Conservation (phyloP, 2,329 filamentous ascomycete genomes). For the Alternaria sp. region DNA sequence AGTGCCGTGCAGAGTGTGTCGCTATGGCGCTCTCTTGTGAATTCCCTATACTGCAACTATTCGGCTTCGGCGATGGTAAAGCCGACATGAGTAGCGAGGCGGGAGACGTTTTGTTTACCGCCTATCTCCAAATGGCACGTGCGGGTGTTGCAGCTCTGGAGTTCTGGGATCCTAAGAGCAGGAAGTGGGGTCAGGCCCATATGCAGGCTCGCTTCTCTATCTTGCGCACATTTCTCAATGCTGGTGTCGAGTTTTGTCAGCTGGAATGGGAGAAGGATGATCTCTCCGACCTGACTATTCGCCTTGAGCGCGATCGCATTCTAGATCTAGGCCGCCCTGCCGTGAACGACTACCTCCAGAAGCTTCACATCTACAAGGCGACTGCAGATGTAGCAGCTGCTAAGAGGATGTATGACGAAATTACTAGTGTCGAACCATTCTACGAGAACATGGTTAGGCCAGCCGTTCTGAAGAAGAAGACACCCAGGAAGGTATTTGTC, state of each 20-base stretch:
- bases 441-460: slow-evolving; percentile 83
- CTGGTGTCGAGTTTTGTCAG: slow-evolving; percentile 85
- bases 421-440: slow-evolving; percentile 85
- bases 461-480: slow-evolving; percentile 77
- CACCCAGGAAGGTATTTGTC: slow-evolving; percentile 89
- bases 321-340: slow-evolving; percentile 81
- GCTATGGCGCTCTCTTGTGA: slow-evolving; percentile 92
- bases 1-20: slow-evolving; percentile 92
- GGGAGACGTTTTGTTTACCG: slow-evolving; percentile 85
- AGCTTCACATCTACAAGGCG: slow-evolving; percentile 90
- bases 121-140: slow-evolving; percentile 92
- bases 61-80: slow-evolving; percentile 84
- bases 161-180: slow-evolving; percentile 90
- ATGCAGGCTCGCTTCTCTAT: slow-evolving; percentile 93
- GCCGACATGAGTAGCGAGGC: slow-evolving; percentile 77
- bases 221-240: slow-evolving; percentile 81
- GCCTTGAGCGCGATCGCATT: slow-evolving; percentile 86
- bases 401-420: slow-evolving; percentile 80
- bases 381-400: slow-evolving; percentile 84
- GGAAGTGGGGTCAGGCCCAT: slow-evolving; percentile 89
- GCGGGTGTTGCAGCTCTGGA: slow-evolving; percentile 89
- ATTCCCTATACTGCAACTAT: slow-evolving; percentile 86
- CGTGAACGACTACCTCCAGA: slow-evolving; percentile 86
- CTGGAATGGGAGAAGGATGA: slow-evolving; percentile 78
- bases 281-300: slow-evolving; percentile 81